A percentile compares a stretch with the other conserved stretches of the same genome.
Conservation (phyloP, 2,329 filamentous ascomycete genomes). For the Ceratocystis ficicola region DNA sequence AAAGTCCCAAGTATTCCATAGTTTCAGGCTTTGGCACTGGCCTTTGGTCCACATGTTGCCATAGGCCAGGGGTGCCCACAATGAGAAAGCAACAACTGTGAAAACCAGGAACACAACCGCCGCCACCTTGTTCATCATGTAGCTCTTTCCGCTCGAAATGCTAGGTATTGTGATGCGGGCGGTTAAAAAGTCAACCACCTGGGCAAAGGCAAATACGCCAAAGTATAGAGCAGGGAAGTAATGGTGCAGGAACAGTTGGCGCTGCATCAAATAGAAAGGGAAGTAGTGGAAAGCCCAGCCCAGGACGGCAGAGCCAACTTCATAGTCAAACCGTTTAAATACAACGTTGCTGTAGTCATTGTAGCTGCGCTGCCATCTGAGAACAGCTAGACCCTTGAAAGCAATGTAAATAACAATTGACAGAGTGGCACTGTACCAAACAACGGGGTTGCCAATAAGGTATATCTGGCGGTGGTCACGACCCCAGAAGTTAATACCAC, state of each 20-base stretch:
- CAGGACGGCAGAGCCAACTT: constrained; percentile 78
- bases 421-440: constrained; percentile 83
- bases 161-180: constrained; percentile 58
- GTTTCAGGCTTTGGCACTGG: constrained; percentile 76
- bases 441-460: constrained; percentile 82
- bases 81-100: constrained; percentile 61
- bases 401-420: constrained; percentile 63
- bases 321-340: constrained; percentile 97
- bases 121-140: constrained; percentile 60
- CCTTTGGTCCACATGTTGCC: constrained; percentile 87
- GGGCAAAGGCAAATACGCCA: constrained; percentile 75
- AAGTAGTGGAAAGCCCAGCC: constrained; percentile 98
- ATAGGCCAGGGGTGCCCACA: constrained; percentile 85
- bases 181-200: constrained; percentile 75
- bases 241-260: constrained; percentile 95
- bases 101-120: constrained; percentile 62
- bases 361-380: constrained; percentile 91
- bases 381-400: constrained; percentile 77
- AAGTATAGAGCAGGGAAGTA: constrained; percentile 98
- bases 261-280: constrained; percentile 95
- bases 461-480: constrained; percentile 91
- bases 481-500: constrained; percentile 99
- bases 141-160: constrained; percentile 47
- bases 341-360: constrained; percentile 68
- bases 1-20: constrained; percentile 88